These are phyloP conservation scores for Fusarium sp. DNA, from an alignment of 2,329 filamentous ascomycete species.

Conservation along the genomic window DNA sequence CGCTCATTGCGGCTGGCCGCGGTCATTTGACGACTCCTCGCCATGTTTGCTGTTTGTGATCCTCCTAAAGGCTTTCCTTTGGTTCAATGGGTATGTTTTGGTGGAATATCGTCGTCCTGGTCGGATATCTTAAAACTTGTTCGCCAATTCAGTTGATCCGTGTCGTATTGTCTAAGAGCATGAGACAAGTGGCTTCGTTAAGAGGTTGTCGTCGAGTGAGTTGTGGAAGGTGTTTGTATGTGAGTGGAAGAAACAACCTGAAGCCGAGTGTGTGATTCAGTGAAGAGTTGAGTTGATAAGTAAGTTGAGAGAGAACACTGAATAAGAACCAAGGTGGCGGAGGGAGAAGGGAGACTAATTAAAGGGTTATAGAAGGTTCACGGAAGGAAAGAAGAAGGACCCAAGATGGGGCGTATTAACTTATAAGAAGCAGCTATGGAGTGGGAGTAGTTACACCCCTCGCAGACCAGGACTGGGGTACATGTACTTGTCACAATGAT, in stretches of 20 bases:
- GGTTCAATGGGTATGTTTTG: conserved; percentile 3
- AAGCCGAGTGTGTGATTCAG: neutral
- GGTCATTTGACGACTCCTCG: conserved; percentile 43
- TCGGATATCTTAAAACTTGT: conserved; percentile 2
- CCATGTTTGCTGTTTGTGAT: conserved; percentile 42
- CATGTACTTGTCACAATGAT: conserved; percentile 39
- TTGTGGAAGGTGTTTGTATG: neutral
- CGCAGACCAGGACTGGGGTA: conserved; percentile 41
- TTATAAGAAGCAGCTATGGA: conserved; percentile 46
- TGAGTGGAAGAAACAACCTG: conserved; percentile 2
- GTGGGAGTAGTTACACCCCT: conserved; percentile 41
- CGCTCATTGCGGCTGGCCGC: conserved; percentile 38
- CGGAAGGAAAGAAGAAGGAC: conserved; percentile 44
- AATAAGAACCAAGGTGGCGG: conserved; percentile 21
- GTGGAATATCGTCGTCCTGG: neutral
- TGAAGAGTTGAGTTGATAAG: conserved; percentile 10
- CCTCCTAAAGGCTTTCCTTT: conserved; percentile 18
- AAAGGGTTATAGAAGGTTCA: conserved; percentile 44
- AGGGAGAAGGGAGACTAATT: conserved; percentile 41
- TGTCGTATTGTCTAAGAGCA: conserved; percentile 11
- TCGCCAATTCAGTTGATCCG: conserved; percentile 18
- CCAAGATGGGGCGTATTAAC: conserved; percentile 49
- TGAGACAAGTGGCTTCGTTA: conserved; percentile 14
- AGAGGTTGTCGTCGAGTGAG: conserved; percentile 23
- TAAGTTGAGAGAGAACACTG: conserved; percentile 22